phyloP scores from a whole-genome alignment of 2,329 filamentous ascomycete genomes.

The Parastagonospora nodorum region DNA sequence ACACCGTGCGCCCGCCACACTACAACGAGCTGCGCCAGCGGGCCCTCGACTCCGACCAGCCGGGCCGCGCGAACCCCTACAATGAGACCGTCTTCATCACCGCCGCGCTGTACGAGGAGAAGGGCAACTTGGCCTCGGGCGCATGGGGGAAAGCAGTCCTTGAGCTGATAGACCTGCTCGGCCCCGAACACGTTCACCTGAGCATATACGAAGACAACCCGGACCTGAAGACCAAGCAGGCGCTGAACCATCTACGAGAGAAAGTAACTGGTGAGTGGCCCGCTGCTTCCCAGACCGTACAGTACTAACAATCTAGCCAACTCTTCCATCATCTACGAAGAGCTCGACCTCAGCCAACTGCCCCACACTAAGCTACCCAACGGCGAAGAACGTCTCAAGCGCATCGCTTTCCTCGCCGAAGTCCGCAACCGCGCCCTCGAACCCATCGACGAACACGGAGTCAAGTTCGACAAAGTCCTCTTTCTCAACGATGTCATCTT shows the following conservation, averaged over 20 bases:
- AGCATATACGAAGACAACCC: constrained; percentile 77
- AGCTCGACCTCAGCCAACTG: constrained; percentile 62
- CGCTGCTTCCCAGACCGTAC: background rate
- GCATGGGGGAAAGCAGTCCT: constrained; percentile 67
- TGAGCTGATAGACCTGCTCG: constrained; percentile 68
- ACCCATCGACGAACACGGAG: constrained; percentile 60
- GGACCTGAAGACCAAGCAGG: constrained; percentile 59
- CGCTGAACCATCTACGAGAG: constrained; percentile 60
- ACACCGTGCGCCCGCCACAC: constrained; percentile 59
- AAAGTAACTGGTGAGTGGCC: constrained; percentile 51
- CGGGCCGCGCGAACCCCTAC: constrained; percentile 56
- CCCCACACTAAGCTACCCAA: constrained; percentile 66
- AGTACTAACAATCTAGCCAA: constrained; percentile 43
- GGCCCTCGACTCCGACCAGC: constrained; percentile 25
- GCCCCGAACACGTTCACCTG: constrained; percentile 69
- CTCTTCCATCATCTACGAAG: constrained; percentile 61
- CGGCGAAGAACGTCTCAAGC: constrained; percentile 67
- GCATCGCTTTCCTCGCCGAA: constrained; percentile 75
- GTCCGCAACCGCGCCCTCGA: constrained; percentile 72
- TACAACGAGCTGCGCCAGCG: constrained; percentile 53
- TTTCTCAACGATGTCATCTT: constrained; percentile 72
- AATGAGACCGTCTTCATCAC: constrained; percentile 76
- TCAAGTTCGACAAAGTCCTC: constrained; percentile 65
- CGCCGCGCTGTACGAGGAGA: constrained; percentile 70
- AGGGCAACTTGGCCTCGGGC: constrained; percentile 64